Conservation (phyloP, 306 rosid genomes). For the Medicago arabica region DNA sequence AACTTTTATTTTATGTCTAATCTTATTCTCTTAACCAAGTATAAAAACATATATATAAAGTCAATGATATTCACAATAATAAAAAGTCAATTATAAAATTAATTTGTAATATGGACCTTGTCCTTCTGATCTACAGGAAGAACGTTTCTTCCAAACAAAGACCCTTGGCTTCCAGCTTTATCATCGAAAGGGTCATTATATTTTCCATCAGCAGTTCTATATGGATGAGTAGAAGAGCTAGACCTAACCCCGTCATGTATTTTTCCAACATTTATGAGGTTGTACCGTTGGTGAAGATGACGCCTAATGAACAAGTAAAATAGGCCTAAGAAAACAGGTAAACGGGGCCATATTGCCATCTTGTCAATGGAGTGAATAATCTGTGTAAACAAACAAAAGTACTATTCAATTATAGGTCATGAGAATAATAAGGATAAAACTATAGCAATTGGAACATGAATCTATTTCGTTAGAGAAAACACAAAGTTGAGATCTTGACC, state of each 20-base stretch:
- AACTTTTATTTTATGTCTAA: too few relatives aligned
- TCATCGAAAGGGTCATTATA: slow-evolving; percentile 65
- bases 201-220: slow-evolving; percentile 54
- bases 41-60: too few relatives aligned
- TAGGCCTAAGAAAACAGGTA: slow-evolving; percentile 60
- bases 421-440: too few relatives aligned
- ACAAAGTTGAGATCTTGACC: too few relatives aligned
- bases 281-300: slow-evolving; percentile 62
- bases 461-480: too few relatives aligned
- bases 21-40: too few relatives aligned
- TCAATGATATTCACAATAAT: too few relatives aligned
- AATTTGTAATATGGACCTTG: slow-evolving; percentile 32
- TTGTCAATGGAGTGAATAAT: slow-evolving; percentile 62
- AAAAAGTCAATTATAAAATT: not conserved
- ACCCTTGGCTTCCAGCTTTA: slow-evolving; percentile 55
- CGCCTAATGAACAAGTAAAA: slow-evolving; percentile 46
- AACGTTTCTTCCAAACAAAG: slow-evolving; percentile 65
- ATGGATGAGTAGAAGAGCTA: slow-evolving; percentile 56
- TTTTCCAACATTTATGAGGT: slow-evolving; percentile 60
- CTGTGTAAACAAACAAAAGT: slow-evolving; percentile 35
- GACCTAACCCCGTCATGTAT: slow-evolving; percentile 54
- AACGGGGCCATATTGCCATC: slow-evolving; percentile 58
- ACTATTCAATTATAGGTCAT: not conserved
- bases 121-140: slow-evolving; percentile 55
- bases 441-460: too few relatives aligned